phyloP scores from a whole-genome alignment of 306 rosid genomes.

The Inga leiocalycina region DNA sequence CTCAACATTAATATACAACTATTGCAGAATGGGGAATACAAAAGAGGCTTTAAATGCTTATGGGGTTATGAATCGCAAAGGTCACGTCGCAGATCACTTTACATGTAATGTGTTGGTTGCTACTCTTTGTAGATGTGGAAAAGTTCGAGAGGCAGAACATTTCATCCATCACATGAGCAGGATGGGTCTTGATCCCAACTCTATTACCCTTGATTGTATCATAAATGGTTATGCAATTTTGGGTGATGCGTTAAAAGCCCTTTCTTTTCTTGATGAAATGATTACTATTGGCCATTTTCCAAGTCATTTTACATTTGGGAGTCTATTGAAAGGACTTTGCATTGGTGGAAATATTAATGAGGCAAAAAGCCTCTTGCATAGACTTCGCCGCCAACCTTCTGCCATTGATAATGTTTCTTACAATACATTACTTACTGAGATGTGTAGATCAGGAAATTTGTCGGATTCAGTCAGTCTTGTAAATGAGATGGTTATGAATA shows the following conservation, averaged over 20 bases:
- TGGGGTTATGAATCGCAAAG: conserved; percentile 60
- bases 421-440: conserved; percentile 61
- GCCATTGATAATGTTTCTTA: conserved; percentile 57
- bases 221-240: conserved; percentile 61
- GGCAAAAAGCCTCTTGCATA: conserved; percentile 50
- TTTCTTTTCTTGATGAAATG: conserved; percentile 66
- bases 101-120: conserved; percentile 60
- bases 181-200: conserved; percentile 56
- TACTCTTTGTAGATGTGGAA: conserved; percentile 59
- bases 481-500: conserved; percentile 61
- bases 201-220: conserved; percentile 61
- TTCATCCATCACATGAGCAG: conserved; percentile 72
- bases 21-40: conserved; percentile 64
- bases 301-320: conserved; percentile 63
- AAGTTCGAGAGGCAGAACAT: conserved; percentile 61
- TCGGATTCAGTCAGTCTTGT: conserved; percentile 55
- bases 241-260: conserved; percentile 62
- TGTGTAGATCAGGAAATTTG: conserved; percentile 61
- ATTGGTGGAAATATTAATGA: conserved; percentile 59
- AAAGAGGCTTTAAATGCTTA: conserved; percentile 59
- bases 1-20: conserved; percentile 69
- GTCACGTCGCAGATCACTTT: conserved; percentile 53
- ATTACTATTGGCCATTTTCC: conserved; percentile 60
- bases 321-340: conserved; percentile 70
- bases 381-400: conserved; percentile 53